These are phyloP conservation scores for Pontederia crassipes DNA, from an alignment of 176 grass and related monocot genomes.

Conservation along the genomic window DNA sequence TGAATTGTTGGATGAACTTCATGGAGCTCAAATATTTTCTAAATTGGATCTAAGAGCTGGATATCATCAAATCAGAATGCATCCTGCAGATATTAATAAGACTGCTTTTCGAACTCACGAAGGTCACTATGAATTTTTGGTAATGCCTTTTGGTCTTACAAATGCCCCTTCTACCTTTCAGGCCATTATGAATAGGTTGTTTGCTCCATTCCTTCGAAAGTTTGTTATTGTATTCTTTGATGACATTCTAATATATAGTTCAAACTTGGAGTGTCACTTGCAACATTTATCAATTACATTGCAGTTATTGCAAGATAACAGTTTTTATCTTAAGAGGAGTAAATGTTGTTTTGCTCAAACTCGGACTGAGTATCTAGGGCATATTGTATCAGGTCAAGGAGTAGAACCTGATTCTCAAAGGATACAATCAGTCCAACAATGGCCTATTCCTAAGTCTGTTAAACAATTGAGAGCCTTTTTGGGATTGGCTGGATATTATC, in stretches of 20 bases:
- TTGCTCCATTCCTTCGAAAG: not conserved
- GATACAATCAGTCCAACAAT: not conserved
- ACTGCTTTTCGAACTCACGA: no score
- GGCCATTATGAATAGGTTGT: conserved; percentile 2
- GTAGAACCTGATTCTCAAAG: not conserved
- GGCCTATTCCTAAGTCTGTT: not conserved
- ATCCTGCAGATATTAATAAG: no score
- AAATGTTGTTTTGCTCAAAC: not conserved
- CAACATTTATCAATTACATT: not conserved
- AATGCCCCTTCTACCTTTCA: not conserved
- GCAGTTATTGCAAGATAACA: not conserved
- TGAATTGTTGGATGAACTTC: no score
- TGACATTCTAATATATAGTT: not conserved
- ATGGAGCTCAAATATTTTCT: no score
- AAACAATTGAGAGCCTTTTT: not conserved
- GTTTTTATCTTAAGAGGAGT: not conserved
- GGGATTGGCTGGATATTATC: not conserved
- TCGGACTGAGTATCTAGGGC: not conserved
- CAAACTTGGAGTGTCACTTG: not conserved
- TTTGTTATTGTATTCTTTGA: not conserved
- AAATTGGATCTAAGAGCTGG: no score
- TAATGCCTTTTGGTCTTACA: no score
- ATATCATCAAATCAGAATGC: no score
- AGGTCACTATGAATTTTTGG: no score
- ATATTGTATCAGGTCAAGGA: not conserved